phyloP scores from a whole-genome alignment of 768 basidiomycete species.

The Lyophyllum shimeji region DNA sequence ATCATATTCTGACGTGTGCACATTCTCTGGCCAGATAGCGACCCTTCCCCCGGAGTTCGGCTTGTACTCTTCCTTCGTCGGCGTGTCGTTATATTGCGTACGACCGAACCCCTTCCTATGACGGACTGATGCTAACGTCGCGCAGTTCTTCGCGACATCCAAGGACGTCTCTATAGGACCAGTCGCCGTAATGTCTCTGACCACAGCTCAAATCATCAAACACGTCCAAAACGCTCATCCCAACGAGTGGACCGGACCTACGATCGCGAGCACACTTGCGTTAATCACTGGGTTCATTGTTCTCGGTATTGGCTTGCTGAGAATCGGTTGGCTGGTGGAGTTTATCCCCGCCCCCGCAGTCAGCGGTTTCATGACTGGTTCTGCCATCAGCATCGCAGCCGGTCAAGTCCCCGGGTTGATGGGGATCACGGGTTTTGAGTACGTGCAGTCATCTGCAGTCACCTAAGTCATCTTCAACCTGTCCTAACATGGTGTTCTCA shows the following conservation, averaged over 20 bases:
- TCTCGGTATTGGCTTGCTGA: conserved; percentile 83
- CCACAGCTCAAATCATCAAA: conserved; percentile 77
- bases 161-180: conserved; percentile 99
- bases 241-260: conserved; percentile 57
- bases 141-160: conserved; percentile 90
- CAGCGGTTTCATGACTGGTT: conserved; percentile 95
- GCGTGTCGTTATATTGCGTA: conserved; percentile 82
- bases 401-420: conserved; percentile 90
- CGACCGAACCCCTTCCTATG: conserved; percentile 17
- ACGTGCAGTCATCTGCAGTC: conserved; percentile 24
- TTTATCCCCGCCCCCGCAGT: conserved; percentile 88
- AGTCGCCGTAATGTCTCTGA: conserved; percentile 97
- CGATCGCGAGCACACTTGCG: conserved; percentile 83
- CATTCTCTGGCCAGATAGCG: conserved; percentile 56
- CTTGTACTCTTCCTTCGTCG: conserved; percentile 92
- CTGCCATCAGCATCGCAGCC: conserved; percentile 88
- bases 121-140: background rate
- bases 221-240: conserved; percentile 56
- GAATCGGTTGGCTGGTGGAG: conserved; percentile 93
- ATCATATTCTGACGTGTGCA: background rate
- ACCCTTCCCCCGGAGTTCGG: conserved; percentile 86
- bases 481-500: conserved; percentile 26
- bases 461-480: background rate
- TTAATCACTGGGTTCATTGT: conserved; percentile 91
- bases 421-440: conserved; percentile 86